Evolutionary conservation across 768 basidiomycete genomes (phyloP), one percentile per base, ranked within the genome.

Genomic region (Suillus luteus): DNA sequence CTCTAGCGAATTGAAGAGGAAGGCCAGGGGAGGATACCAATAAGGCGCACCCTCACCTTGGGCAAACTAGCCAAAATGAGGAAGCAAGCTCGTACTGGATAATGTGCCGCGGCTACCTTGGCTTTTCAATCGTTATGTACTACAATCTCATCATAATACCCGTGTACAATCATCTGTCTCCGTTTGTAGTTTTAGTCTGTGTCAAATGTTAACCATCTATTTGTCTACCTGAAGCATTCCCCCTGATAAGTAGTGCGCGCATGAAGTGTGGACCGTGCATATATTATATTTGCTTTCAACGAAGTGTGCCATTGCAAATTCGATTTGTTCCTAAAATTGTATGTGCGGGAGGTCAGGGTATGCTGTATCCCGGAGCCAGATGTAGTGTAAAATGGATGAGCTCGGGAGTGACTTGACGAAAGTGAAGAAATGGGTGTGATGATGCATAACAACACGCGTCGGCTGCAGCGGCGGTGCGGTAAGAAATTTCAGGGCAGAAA

Each of bases 1-100:
- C 19, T 41, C 37, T 62, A 75, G 75, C 70, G 76, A 46, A 31
- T 74, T 17, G 31, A 40, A 11, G 75, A 76, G 22, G 66, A 64
- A 2, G 76, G 64, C 15, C 65, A 65, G 37, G 17, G 35, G 12
- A 10, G 11, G 22, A 8, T 75, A 5, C 75, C 75, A 31, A 49
- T 17, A 31, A 71, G 66, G 43, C 72, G 72, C 54, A 66, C 43
- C 38, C 71, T 76, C 63, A 62, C 41, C 27, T 0, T 0, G 0
- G 44, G 55, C n/a, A 73, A 19, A 41, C 0, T 75, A 38, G 1
- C 7, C 9, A 68, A 22, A 4, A 69, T 75, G 46, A n/a, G 11
- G 19, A 75, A 40, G 38, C 6, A 12, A 38, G 15, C 49, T 27
- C 57, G 40, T 58, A 7, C 22, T 2, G 22, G 37, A 24, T 57